Evolutionary conservation across 805 yeast genomes (phyloP), one percentile per base, ranked within the genome.

Genomic region (Pichia thaimueangensis): DNA sequence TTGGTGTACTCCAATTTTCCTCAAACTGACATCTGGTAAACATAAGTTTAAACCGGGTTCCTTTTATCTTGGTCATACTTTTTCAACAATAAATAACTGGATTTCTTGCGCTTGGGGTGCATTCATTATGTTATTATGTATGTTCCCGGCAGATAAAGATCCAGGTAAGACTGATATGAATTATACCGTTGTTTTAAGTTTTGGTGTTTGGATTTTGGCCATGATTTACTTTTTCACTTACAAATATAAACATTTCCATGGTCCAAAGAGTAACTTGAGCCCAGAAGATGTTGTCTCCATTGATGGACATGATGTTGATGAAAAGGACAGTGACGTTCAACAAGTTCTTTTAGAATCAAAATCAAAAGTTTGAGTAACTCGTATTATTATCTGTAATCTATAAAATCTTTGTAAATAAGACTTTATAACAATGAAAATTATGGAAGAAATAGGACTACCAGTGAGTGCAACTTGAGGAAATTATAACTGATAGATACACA

Each of bases 161-260:
- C 55, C 55, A 5, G 47, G 39, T 16, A 29, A 29, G 10, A 20
- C 42, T 35, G 52, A 56, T 8, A 63, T 63, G 67, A 63, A 63
- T 45, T 63, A 63, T 33, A 61, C 67, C 9, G 57, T 58, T 39
- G 66, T 60, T 15, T 55, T 63, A 21, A 56, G 58, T 21, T 59
- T 57, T 8, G 60, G 59, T 17, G 71, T 76, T n/a, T 77, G 82
- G 82, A 45, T 74, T 5, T 60, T 78, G 16, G 68, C 82, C 1
- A 53, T 70, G 43, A 39, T 70, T 1, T 80, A 80, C 59, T 80
- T 74, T 60, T 68, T 57, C 42, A 56, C 65, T 5, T 71, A 71
- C 3, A 68, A 72, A 46, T 75, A 70, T 51, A 63, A 67, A 55
- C 13, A 29, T 25, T 80, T 74, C 65, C 56, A 67, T 25, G 87